These are phyloP conservation scores for Stemphylium lycopersici DNA, from an alignment of 2,329 filamentous ascomycete genomes.

Conservation along the genomic window DNA sequence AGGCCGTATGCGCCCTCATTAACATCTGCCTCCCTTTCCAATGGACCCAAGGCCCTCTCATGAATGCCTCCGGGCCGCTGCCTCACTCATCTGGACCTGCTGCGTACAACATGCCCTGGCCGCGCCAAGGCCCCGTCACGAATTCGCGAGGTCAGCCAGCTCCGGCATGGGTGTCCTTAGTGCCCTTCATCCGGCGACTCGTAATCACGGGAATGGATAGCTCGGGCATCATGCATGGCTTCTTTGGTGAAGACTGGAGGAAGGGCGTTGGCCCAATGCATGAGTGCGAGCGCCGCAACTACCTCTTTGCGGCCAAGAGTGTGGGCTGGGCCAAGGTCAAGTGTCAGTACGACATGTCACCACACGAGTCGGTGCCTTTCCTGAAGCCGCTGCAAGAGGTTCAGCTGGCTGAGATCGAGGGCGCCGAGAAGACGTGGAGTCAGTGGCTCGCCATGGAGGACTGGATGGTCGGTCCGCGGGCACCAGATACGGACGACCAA, in stretches of 20 bases:
- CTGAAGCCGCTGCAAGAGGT: slow-evolving; percentile 80
- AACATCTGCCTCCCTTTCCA: slow-evolving; percentile 93
- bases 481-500: slow-evolving; percentile 57
- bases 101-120: slow-evolving; percentile 51
- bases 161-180: slow-evolving; percentile 67
- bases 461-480: slow-evolving; percentile 92
- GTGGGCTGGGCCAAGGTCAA: slow-evolving; percentile 90
- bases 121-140: slow-evolving; percentile 48
- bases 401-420: slow-evolving; percentile 78
- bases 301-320: slow-evolving; percentile 92
- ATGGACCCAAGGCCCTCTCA: slow-evolving; percentile 60
- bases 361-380: slow-evolving; percentile 85
- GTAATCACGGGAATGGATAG: slow-evolving; percentile 92
- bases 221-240: slow-evolving; percentile 84
- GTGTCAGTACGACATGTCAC: slow-evolving; percentile 84
- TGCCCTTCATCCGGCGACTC: slow-evolving; percentile 88
- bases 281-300: slow-evolving; percentile 90
- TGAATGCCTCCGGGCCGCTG: slow-evolving; percentile 42
- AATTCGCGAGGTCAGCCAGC: slow-evolving; percentile 46
- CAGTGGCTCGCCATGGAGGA: slow-evolving; percentile 97
- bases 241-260: slow-evolving; percentile 94
- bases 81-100: slow-evolving; percentile 41
- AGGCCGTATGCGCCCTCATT: slow-evolving; percentile 86
- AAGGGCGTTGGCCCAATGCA: slow-evolving; percentile 81
- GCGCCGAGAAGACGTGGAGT: slow-evolving; percentile 85